A percentile compares a stretch with the other conserved stretches of the same genome.
Conservation (phyloP, 176 grass and related monocot species). For the Melocanna baccifera region DNA sequence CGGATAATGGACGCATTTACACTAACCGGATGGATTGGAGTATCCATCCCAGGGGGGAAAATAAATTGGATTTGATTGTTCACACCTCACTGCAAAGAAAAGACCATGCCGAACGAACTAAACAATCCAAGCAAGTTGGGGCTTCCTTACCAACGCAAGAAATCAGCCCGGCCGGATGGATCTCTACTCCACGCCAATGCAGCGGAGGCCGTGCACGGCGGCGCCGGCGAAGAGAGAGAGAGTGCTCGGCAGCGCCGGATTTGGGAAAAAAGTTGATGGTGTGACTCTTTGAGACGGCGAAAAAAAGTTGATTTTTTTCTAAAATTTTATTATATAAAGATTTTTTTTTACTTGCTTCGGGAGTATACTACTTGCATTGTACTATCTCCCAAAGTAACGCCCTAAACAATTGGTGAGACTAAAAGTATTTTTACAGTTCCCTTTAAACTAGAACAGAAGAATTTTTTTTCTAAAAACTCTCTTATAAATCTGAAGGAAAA, state of each 20-base stretch:
- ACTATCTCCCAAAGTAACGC: background rate
- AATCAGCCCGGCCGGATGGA: background rate
- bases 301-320: background rate
- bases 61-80: background rate
- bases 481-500: background rate
- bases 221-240: background rate
- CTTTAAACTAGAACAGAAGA: too few species aligned
- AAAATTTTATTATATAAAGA: background rate
- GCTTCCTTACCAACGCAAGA: background rate
- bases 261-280: background rate
- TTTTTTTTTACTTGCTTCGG: background rate
- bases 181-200: constrained; percentile 7
- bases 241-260: background rate
- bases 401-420: too few species aligned
- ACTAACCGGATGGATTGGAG: background rate
- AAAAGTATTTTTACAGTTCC: too few species aligned
- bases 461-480: too few species aligned
- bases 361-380: background rate
- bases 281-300: background rate
- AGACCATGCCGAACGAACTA: background rate
- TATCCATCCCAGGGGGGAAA: background rate
- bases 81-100: background rate
- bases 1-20: background rate
- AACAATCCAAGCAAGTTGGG: background rate
- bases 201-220: background rate